Evolutionary conservation across 306 rosid genomes (phyloP), one percentile per base, ranked within the genome.

Genomic region (Lathyrus oleraceus): DNA sequence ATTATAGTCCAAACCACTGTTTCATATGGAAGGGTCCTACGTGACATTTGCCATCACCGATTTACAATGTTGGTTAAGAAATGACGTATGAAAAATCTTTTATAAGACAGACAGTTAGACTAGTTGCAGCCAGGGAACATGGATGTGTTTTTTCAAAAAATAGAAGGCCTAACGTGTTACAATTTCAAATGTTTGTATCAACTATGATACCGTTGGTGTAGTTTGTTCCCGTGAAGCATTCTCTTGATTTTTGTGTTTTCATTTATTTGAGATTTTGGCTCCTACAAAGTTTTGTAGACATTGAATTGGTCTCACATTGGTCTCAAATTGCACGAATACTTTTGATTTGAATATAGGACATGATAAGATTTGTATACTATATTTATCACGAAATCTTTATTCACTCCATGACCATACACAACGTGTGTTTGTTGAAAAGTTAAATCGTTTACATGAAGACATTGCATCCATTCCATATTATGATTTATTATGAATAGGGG

Each of bases 1-100:
- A 67, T 70, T 63, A 38, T 64, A 53, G 77, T 72, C 90, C 81
- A 73, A 83, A 86, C 47, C 5, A 71, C 78, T 68, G 70, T 76
- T 48, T 79, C 70, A 69, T 58, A 61, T 36, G 67, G 1, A 67
- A 42, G 78, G 84, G 82, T 69, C 84, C 84, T 69, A 71, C 81
- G 38, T 19, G 30, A 70, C 43, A 49, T 51, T 62, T 59, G 2
- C 49, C 23, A 60, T 38, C 47, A 40, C 53, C 48, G 25, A 68
- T 61, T 73, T 35, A 11, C 51, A 62, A 62, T 7, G 36, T 62
- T 62, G n/a, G n/a, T 60, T 60, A 35, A 0, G 5, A 60, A 32
- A 32, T 61, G 47, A 36, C 28, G 66, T 17, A 10, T 17, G 39
- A 11, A 28, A 32, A 35, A 61, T 61, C n/a, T 61, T 36, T 36